These are phyloP conservation scores for Malania oleifera DNA, from an alignment of 164 flowering plant species.

Conservation along the genomic window DNA sequence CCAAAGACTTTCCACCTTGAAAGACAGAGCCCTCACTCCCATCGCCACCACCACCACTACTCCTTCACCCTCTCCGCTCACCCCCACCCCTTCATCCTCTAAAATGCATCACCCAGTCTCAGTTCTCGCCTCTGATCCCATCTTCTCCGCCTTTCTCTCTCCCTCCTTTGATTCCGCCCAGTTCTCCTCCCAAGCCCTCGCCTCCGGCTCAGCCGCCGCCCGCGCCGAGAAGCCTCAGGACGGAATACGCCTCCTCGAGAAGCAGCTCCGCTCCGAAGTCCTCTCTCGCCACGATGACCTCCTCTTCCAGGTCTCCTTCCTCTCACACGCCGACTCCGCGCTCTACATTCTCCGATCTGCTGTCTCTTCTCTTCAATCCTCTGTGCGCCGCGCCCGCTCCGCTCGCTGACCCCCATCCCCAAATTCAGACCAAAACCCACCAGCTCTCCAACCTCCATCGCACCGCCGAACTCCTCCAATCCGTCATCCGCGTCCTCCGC, in stretches of 20 bases:
- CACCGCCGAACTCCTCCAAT: conserved; percentile 53
- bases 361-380: conserved; percentile 71
- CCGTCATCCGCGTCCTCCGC: conserved; percentile 55
- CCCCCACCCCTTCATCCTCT: conserved; percentile 10
- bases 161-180: conserved; percentile 64
- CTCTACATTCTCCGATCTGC: conserved; percentile 70
- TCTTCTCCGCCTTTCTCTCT: conserved; percentile 87
- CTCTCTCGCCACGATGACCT: conserved; percentile 70
- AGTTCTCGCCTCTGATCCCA: conserved; percentile 64
- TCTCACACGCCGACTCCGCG: conserved; percentile 63
- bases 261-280: conserved; percentile 80
- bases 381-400: conserved; percentile 60
- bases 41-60: conserved; percentile 22
- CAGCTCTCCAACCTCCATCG: conserved; percentile 70
- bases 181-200: conserved; percentile 92
- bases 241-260: conserved; percentile 72
- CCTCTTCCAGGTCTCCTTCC: conserved; percentile 71
- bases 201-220: conserved; percentile 91
- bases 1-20: conserved; percentile 65
- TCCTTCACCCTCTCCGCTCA: conserved; percentile 22
- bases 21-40: conserved; percentile 27
- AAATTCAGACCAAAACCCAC: conserved; percentile 43
- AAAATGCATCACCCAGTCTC: conserved; percentile 26
- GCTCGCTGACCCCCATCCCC: conserved; percentile 75
- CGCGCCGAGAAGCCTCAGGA: conserved; percentile 81